A percentile compares a stretch with the other conserved stretches of the same genome.
Evolutionary conservation across 306 rosid genomes (phyloP).

Genomic region (Arachis stenosperma): DNA sequence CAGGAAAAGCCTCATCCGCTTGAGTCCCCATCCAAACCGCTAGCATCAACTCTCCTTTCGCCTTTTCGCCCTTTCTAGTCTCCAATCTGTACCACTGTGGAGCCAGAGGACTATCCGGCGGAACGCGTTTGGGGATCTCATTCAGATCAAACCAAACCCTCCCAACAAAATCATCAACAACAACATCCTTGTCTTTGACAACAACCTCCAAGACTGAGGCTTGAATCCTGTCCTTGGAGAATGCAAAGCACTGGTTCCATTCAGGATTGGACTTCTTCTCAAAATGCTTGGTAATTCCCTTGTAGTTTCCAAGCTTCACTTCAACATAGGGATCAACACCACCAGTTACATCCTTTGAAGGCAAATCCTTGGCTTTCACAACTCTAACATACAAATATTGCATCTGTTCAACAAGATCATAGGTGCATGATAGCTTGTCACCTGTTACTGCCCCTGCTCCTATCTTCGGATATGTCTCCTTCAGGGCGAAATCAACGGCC

Average conservation of each 20-base stretch:
- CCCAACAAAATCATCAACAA: constrained; percentile 78
- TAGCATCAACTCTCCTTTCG: constrained; percentile 84
- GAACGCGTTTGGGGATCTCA: constrained; percentile 78
- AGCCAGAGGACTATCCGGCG: constrained; percentile 93
- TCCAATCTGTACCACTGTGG: constrained; percentile 89
- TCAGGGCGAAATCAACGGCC: constrained; percentile 73
- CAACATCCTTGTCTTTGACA: constrained; percentile 83
- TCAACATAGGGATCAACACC: constrained; percentile 92
- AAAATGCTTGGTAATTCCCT: constrained; percentile 73
- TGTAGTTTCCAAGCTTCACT: constrained; percentile 88
- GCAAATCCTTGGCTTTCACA: constrained; percentile 87
- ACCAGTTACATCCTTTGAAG: constrained; percentile 80
- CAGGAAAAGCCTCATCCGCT: constrained; percentile 94
- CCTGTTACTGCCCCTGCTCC: constrained; percentile 62
- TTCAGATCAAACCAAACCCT: constrained; percentile 66
- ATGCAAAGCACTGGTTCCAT: constrained; percentile 86
- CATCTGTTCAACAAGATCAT: constrained; percentile 95
- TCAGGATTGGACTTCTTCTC: constrained; percentile 83
- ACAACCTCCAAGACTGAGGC: constrained; percentile 81
- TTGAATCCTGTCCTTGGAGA: constrained; percentile 82
- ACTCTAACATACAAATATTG: constrained; percentile 83
- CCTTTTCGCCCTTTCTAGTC: constrained; percentile 65
- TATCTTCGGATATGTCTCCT: constrained; percentile 86
- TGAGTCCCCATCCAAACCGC: constrained; percentile 99
- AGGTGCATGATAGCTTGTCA: constrained; percentile 84